phyloP scores from a whole-genome alignment of 352 stramenopile species.

The Pythium apleroticum region DNA sequence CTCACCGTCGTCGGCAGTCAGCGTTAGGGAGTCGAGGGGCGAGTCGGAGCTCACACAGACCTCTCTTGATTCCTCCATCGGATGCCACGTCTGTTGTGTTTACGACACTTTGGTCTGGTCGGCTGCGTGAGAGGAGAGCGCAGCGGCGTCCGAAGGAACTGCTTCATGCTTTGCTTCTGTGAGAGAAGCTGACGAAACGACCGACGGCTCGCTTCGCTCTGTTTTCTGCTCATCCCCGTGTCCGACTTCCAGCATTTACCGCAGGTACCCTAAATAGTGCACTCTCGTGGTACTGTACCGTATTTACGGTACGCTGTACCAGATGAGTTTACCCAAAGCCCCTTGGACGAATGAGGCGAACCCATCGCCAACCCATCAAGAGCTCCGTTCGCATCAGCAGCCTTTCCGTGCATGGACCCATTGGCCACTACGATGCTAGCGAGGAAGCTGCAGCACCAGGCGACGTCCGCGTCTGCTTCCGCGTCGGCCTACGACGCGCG shows the following conservation, averaged over 20 bases:
- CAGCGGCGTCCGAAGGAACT: too few species aligned
- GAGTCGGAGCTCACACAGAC: background rate
- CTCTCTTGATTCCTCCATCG: background rate
- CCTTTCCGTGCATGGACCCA: background rate
- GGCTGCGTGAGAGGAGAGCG: background rate
- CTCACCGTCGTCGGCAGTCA: background rate
- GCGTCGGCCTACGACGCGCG: slow-evolving; percentile 1
- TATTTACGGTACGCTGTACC: background rate
- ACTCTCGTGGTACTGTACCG: background rate
- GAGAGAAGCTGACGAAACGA: background rate
- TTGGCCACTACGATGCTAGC: background rate
- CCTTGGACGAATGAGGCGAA: background rate
- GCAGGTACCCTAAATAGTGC: background rate
- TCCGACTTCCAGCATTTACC: background rate
- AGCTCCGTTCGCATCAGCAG: background rate
- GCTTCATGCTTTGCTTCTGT: background rate
- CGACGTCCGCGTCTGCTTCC: slow-evolving; percentile 6
- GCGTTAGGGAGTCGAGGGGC: too few species aligned
- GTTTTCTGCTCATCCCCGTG: background rate
- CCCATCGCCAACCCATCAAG: background rate
- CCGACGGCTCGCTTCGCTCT: background rate
- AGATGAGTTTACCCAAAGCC: too few species aligned
- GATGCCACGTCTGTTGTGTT: background rate
- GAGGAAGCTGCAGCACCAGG: slow-evolving; percentile 24
- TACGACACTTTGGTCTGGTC: background rate